These are phyloP conservation scores for Cephaloascus albidus DNA, from an alignment of 805 yeast genomes.

Conservation along the genomic window DNA sequence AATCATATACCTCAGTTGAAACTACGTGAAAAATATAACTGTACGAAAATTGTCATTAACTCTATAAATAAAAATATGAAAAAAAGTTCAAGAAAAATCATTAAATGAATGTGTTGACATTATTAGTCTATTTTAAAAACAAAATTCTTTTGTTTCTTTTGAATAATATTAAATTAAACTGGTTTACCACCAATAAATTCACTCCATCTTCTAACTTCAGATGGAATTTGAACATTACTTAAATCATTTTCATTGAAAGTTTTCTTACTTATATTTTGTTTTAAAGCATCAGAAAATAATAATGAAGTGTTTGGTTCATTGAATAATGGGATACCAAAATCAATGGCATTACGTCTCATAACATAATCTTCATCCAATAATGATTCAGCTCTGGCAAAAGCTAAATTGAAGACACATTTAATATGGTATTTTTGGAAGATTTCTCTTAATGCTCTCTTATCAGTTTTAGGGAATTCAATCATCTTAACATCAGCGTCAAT, in stretches of 20 bases:
- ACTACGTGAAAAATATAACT: no score
- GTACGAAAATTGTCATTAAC: no score
- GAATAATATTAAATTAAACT: conserved; percentile 33
- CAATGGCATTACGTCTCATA: conserved; percentile 99
- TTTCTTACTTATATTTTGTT: conserved; percentile 53
- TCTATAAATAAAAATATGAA: no score
- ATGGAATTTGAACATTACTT: conserved; percentile 50
- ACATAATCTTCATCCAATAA: conserved; percentile 85
- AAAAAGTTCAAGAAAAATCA: no score
- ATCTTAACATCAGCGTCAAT: conserved; percentile 42
- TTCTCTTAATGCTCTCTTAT: conserved; percentile 88
- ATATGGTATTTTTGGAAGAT: conserved; percentile 83
- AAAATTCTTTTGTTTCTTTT: no score
- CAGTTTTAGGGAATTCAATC: conserved; percentile 87
- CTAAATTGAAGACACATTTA: conserved; percentile 85
- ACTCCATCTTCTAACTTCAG: conserved; percentile 92
- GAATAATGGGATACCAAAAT: conserved; percentile 91
- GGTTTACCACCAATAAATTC: conserved; percentile 94
- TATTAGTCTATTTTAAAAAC: no score
- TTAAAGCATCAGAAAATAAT: conserved; percentile 77
- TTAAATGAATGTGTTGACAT: no score
- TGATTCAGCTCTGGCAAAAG: conserved; percentile 79
- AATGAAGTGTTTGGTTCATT: conserved; percentile 93
- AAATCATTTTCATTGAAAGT: conserved; percentile 33
- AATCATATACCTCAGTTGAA: no score